phyloP scores from a whole-genome alignment of 441 rosid species.

The Bruguiera hainesii region DNA sequence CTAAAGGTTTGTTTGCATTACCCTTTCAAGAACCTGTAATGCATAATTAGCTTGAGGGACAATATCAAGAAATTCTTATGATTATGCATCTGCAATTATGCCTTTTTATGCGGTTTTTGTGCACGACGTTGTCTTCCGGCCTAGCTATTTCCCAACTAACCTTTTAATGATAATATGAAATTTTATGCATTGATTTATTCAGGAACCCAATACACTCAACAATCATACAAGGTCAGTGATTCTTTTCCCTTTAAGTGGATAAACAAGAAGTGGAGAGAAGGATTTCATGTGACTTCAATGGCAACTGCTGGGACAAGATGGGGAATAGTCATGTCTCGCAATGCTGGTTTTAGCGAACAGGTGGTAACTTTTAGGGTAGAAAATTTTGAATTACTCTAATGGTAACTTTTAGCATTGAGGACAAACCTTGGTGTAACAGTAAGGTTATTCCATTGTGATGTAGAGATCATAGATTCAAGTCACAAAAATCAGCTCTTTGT shows the following conservation, averaged over 20 bases:
- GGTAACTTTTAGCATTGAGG: background rate
- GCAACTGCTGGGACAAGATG: slow-evolving; percentile 98
- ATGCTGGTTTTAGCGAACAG: slow-evolving; percentile 98
- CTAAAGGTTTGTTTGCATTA: slow-evolving; percentile 67
- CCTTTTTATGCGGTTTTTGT: background rate
- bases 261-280: slow-evolving; percentile 99
- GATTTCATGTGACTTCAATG: slow-evolving; percentile 98
- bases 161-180: background rate
- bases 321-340: slow-evolving; percentile 99
- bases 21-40: background rate
- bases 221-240: slow-evolving; percentile 96
- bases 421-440: too few species aligned
- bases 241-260: slow-evolving; percentile 99
- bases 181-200: slow-evolving; percentile 18
- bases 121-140: background rate
- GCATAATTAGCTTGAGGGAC: background rate
- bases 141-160: background rate
- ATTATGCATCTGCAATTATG: background rate
- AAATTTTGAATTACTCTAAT: background rate
- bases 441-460: too few species aligned
- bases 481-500: too few species aligned
- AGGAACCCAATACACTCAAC: slow-evolving; percentile 98
- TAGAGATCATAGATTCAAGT: background rate
- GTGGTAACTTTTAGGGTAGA: slow-evolving; percentile 33
- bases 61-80: background rate